A percentile compares a stretch with the other conserved stretches of the same genome.
These are phyloP conservation scores for Bimuria novae-zelandiae DNA, from an alignment of 2,329 filamentous ascomycete genomes.

Conservation along the genomic window DNA sequence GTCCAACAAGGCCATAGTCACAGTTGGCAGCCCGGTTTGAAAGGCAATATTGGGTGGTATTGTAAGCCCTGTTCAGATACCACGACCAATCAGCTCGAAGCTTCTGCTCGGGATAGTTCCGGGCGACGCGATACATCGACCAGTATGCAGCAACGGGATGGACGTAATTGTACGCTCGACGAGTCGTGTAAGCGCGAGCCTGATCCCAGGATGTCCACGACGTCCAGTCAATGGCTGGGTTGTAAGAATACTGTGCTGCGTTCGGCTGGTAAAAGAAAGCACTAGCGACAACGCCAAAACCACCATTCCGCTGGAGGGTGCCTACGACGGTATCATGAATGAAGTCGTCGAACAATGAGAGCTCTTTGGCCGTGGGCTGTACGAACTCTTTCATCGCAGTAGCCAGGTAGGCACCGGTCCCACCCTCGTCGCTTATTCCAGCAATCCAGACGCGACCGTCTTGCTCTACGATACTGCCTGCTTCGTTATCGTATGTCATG, in stretches of 20 bases:
- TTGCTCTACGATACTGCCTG: conserved; percentile 48
- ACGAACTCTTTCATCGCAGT: conserved; percentile 60
- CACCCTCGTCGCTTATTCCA: conserved; percentile 64
- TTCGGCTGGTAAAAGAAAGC: conserved; percentile 62
- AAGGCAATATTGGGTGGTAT: conserved; percentile 51
- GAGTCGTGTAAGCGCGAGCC: conserved; percentile 50
- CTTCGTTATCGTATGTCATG: conserved; percentile 58
- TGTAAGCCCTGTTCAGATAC: conserved; percentile 61
- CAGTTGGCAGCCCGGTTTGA: conserved; percentile 43
- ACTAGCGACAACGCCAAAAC: conserved; percentile 58
- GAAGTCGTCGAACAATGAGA: conserved; percentile 60
- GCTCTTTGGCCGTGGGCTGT: conserved; percentile 55
- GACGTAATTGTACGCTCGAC: conserved; percentile 64
- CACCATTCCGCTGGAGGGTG: conserved; percentile 48
- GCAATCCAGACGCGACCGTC: conserved; percentile 61
- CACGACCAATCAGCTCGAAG: conserved; percentile 54
- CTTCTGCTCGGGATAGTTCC: conserved; percentile 54
- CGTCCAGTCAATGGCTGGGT: conserved; percentile 52
- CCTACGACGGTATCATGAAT: conserved; percentile 57
- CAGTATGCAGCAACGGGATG: conserved; percentile 62
- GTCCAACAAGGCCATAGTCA: conserved; percentile 53
- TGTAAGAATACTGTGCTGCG: conserved; percentile 52
- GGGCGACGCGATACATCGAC: conserved; percentile 60
- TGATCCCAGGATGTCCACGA: conserved; percentile 60
- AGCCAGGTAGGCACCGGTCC: conserved; percentile 61